A percentile compares a stretch with the other conserved stretches of the same genome.
These are phyloP conservation scores for Hypoxylon fragiforme DNA, from an alignment of 495 filamentous ascomycete genomes.

Conservation along the genomic window DNA sequence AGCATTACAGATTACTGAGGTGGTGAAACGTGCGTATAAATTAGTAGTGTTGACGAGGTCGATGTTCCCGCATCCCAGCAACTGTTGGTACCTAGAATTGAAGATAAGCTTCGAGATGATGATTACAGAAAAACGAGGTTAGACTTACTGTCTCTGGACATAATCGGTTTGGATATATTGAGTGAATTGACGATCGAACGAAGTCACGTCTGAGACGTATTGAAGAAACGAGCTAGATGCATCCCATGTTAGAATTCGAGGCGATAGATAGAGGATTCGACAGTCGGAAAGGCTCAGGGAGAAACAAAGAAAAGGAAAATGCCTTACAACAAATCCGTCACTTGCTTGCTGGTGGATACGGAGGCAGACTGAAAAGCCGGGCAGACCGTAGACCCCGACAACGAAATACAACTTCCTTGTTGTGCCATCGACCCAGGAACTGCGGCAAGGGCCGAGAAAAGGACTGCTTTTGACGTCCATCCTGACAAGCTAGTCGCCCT, in stretches of 20 bases:
- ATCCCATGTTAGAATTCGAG: constrained; percentile 19
- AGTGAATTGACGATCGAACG: constrained; percentile 78
- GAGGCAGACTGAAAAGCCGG: constrained; percentile 81
- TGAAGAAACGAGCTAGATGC: constrained; percentile 78
- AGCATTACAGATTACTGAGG: constrained; percentile 89
- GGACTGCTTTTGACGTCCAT: constrained; percentile 17
- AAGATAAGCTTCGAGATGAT: constrained; percentile 18
- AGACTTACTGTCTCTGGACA: constrained; percentile 71
- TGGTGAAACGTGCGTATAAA: constrained; percentile 93
- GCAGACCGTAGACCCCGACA: constrained; percentile 78
- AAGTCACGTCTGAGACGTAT: constrained; percentile 70
- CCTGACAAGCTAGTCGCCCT: constrained; percentile 9
- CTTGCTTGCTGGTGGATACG: constrained; percentile 68
- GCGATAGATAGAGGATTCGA: neutral
- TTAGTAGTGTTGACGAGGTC: constrained; percentile 79
- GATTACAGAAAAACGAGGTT: neutral
- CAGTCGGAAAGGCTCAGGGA: neutral
- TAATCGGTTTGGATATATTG: constrained; percentile 75
- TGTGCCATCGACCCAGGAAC: constrained; percentile 41
- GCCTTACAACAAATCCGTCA: constrained; percentile 80
- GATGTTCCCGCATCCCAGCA: constrained; percentile 80
- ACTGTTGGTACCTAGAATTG: constrained; percentile 63
- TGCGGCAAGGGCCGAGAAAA: constrained; percentile 39
- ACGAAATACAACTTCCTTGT: constrained; percentile 66
- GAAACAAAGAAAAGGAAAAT: constrained; percentile 22